Evolutionary conservation across 805 yeast genomes (phyloP).

Genomic region (Hanseniaspora nectarophila): DNA sequence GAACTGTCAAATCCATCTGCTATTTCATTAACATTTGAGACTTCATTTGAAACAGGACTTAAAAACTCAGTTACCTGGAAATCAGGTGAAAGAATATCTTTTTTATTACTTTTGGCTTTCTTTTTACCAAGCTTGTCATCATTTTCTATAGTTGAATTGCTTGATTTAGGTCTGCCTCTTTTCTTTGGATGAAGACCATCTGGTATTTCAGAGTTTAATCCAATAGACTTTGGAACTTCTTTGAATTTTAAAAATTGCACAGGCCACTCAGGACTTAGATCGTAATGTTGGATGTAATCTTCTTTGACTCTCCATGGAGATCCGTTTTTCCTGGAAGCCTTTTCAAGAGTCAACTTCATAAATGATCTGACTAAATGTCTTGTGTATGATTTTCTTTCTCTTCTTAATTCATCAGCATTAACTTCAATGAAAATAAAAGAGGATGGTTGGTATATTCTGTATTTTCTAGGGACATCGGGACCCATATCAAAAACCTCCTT

Average conservation of each 20-base stretch:
- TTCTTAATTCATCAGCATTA: constrained; percentile 56
- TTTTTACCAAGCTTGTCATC: constrained; percentile 22
- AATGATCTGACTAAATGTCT: constrained; percentile 85
- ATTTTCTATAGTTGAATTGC: constrained; percentile 17
- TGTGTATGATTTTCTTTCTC: constrained; percentile 81
- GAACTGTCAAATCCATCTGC: not conserved
- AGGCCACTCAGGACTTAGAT: constrained; percentile 29
- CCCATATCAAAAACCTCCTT: not conserved
- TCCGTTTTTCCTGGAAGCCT: constrained; percentile 71
- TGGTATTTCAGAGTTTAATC: not conserved
- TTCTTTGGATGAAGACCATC: constrained; percentile 10
- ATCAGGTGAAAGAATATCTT: not conserved
- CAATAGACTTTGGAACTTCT: constrained; percentile 19
- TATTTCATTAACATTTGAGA: not conserved
- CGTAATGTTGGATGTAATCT: constrained; percentile 37
- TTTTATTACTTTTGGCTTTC: constrained; percentile 17
- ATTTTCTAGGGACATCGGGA: not conserved
- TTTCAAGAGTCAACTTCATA: constrained; percentile 53
- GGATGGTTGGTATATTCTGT: constrained; percentile 10
- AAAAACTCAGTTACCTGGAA: not conserved
- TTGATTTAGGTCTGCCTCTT: constrained; percentile 17
- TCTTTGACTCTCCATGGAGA: constrained; percentile 92
- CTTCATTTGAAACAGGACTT: not conserved
- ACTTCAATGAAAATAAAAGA: constrained; percentile 27
- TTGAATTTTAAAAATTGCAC: constrained; percentile 24